These are phyloP conservation scores for Daldinia childiae DNA, from an alignment of 495 filamentous ascomycete genomes.

Conservation along the genomic window DNA sequence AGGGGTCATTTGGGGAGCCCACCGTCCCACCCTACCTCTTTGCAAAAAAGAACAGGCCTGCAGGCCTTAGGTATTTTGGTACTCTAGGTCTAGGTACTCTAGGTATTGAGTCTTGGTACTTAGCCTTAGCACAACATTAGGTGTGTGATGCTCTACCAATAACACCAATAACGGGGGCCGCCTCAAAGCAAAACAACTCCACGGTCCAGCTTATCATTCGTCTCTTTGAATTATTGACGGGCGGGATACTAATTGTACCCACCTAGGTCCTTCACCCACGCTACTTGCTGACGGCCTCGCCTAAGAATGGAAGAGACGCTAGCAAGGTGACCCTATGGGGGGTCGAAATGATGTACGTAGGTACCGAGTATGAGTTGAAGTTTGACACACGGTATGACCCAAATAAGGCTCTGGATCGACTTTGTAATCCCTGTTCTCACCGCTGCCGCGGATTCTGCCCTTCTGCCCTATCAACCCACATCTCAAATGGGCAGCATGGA, in stretches of 20 bases:
- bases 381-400: neutral
- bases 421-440: conserved; percentile 17
- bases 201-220: neutral
- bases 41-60: neutral
- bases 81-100: neutral
- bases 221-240: conserved; percentile 1
- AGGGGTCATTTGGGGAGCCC: conserved; percentile 1
- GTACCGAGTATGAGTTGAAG: conserved; percentile 3
- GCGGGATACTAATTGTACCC: conserved; percentile 2
- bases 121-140: conserved; percentile 3
- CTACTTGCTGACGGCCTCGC: conserved; percentile 11
- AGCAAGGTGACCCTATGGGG: conserved; percentile 9
- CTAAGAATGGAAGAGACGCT: conserved; percentile 9
- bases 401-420: conserved; percentile 11
- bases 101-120: neutral
- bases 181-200: neutral
- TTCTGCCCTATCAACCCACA: conserved; percentile 41
- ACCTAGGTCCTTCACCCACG: conserved; percentile 7
- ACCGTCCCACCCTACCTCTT: neutral
- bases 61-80: neutral
- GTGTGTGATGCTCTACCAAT: neutral
- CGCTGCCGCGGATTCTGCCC: conserved; percentile 17
- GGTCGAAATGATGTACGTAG: neutral
- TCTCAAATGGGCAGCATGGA: conserved; percentile 14
- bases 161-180: neutral